Conservation (phyloP, 2,329 filamentous ascomycete genomes). For the Neoarthrinium moseri region DNA sequence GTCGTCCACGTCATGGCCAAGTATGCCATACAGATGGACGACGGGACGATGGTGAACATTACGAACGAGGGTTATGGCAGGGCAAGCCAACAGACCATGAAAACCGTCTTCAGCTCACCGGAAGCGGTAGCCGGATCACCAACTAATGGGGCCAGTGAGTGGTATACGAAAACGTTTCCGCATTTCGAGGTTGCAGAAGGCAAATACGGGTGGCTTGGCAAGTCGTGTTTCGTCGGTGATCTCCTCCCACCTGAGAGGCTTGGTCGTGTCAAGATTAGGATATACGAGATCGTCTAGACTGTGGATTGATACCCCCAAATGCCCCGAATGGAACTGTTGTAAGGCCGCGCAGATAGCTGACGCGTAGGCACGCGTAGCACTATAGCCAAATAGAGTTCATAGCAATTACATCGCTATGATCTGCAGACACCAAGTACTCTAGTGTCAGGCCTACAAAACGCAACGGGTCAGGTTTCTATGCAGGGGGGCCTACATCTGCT, state of each 20-base stretch:
- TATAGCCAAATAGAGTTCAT: too few species aligned
- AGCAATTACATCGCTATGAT: too few species aligned
- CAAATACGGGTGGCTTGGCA: slow-evolving; percentile 1
- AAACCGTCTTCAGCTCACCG: background rate
- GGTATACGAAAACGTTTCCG: slow-evolving; percentile 5
- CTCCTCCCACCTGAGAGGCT: background rate
- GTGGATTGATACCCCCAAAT: too few species aligned
- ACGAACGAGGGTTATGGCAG: slow-evolving; percentile 5
- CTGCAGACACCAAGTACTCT: too few species aligned
- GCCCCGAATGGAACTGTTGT: too few species aligned
- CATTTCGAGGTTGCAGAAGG: background rate
- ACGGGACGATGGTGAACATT: slow-evolving; percentile 3
- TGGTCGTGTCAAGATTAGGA: background rate
- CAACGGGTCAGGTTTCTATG: too few species aligned
- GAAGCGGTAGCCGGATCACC: background rate
- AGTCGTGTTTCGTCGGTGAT: slow-evolving; percentile 5
- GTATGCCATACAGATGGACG: slow-evolving; percentile 2
- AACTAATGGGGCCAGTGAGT: background rate
- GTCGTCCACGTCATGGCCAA: slow-evolving; percentile 6
- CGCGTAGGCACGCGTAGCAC: too few species aligned
- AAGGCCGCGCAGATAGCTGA: too few species aligned
- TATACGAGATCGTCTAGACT: slow-evolving; percentile 2
- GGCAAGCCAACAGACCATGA: background rate
- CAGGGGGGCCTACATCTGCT: too few species aligned
- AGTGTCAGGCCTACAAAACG: too few species aligned